Evolutionary conservation across 148 eudicot genomes (phyloP).

Genomic region (Cornus kousa): DNA sequence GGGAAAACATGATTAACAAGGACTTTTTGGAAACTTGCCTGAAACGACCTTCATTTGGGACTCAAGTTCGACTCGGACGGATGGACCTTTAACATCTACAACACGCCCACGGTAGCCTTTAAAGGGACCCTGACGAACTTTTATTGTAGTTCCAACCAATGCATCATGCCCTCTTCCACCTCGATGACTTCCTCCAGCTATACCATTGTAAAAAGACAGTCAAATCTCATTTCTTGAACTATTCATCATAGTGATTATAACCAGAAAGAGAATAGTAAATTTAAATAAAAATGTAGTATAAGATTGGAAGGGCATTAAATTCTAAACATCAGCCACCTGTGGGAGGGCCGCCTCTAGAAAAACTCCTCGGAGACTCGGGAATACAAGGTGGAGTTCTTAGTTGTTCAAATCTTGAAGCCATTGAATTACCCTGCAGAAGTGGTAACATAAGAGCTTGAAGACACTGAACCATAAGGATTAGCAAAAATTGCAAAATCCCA

Average conservation of each 20-base stretch:
- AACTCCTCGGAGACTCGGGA: slow-evolving; percentile 77
- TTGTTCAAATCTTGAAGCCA: slow-evolving; percentile 42
- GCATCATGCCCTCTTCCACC: slow-evolving; percentile 95
- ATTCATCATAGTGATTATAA: background rate
- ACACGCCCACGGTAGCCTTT: slow-evolving; percentile 96
- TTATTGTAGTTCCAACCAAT: slow-evolving; percentile 69
- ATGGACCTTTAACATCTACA: slow-evolving; percentile 70
- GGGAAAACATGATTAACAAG: background rate
- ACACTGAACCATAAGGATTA: slow-evolving; percentile 3
- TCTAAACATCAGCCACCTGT: slow-evolving; percentile 15
- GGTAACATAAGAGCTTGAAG: background rate
- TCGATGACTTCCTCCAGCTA: slow-evolving; percentile 82
- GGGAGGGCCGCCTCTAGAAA: slow-evolving; percentile 21
- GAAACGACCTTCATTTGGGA: slow-evolving; percentile 87
- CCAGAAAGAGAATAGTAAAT: background rate
- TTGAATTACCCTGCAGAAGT: slow-evolving; percentile 47
- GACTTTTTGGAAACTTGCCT: slow-evolving; percentile 47
- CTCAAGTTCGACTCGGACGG: slow-evolving; percentile 84
- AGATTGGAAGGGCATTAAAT: slow-evolving; percentile 39
- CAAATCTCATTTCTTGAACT: slow-evolving; percentile 6
- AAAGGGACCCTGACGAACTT: slow-evolving; percentile 77
- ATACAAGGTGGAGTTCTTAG: slow-evolving; percentile 65
- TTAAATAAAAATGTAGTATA: slow-evolving; percentile 27
- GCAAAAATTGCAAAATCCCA: background rate
- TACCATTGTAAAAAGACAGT: slow-evolving; percentile 5